Evolutionary conservation across 75 land plant species (phyloP), one percentile per base, ranked within the genome.

Genomic region (Adiantum capillusveneris): DNA sequence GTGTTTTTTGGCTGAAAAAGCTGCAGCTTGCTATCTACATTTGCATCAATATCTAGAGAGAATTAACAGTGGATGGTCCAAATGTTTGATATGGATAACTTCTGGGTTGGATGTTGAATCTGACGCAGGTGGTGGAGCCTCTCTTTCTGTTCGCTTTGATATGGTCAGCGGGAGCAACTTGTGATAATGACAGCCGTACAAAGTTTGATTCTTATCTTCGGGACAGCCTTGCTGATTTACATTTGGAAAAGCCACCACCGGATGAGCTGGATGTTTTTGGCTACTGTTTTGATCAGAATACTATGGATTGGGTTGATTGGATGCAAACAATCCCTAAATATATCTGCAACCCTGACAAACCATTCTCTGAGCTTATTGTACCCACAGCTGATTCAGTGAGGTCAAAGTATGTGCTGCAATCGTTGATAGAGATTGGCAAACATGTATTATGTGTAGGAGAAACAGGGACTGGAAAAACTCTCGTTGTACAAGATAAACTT

Each of bases 401-500:
- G 11, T 72, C 61, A 34, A 72, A 66, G 50, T 65, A 48, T 31
- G 45, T 72, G 14, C 24, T 72, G 18, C 65, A 63, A 31, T 36
- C 69, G 12, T 29, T 72, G 17, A 24, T 72, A 19, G 59, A 58
- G 64, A 60, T 72, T 31, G 72, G 61, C 17, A 72, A 66, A 31
- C 75, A 72, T 52, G 70, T 72, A 2, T 30, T 72, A 24, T 72
- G 75, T 26, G 70, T 72, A 14, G 75, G 75, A 48, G 69, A 72
- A 29, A 72, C 75, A 1, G 75, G 75, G 0, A 72, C 75, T 31
- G 75, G 75, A 0, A 72, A 72, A 39, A 72, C 75, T 2, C 69
- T 72, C 20, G 59, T 72, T 12, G 57, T 72, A 42, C 69, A 67
- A 27, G 75, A 72, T 24, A 63, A 65, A 31, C 31, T 72, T 44